These are phyloP conservation scores for Zea luxurians DNA, from an alignment of 176 grass and related monocot genomes.

Conservation along the genomic window DNA sequence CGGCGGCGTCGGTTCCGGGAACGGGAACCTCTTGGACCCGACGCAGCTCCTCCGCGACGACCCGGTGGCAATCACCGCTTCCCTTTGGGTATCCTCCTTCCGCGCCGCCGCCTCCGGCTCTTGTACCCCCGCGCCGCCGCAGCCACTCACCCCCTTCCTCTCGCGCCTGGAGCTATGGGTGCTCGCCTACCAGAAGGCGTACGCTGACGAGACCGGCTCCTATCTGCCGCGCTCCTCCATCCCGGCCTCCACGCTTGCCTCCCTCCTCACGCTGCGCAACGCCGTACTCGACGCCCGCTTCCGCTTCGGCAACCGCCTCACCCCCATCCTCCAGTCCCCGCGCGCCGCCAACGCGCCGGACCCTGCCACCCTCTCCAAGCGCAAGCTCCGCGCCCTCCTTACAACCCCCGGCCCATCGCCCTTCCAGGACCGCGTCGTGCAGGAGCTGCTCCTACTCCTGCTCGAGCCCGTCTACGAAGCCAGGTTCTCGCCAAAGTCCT, in stretches of 20 bases:
- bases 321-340: slow-evolving; percentile 67
- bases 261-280: slow-evolving; percentile 83
- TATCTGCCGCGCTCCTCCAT: slow-evolving; percentile 86
- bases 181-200: slow-evolving; percentile 92
- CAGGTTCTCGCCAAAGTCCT: slow-evolving; percentile 74
- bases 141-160: slow-evolving; percentile 58
- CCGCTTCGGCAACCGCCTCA: slow-evolving; percentile 84
- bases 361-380: slow-evolving; percentile 78
- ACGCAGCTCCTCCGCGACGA: slow-evolving; percentile 79
- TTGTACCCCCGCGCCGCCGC: slow-evolving; percentile 39
- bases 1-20: background rate
- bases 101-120: slow-evolving; percentile 38
- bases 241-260: slow-evolving; percentile 50
- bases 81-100: slow-evolving; percentile 82
- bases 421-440: slow-evolving; percentile 91
- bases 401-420: slow-evolving; percentile 62
- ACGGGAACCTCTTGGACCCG: slow-evolving; percentile 52
- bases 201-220: slow-evolving; percentile 90
- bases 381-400: slow-evolving; percentile 85
- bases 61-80: slow-evolving; percentile 72
- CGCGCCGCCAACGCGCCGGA: slow-evolving; percentile 56
- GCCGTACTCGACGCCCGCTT: slow-evolving; percentile 80
- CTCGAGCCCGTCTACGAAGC: slow-evolving; percentile 86
- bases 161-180: slow-evolving; percentile 91
- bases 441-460: slow-evolving; percentile 87